Evolutionary conservation across 1,284 basidiomycete genomes (phyloP).

Genomic region (Stereum hirsutum): DNA sequence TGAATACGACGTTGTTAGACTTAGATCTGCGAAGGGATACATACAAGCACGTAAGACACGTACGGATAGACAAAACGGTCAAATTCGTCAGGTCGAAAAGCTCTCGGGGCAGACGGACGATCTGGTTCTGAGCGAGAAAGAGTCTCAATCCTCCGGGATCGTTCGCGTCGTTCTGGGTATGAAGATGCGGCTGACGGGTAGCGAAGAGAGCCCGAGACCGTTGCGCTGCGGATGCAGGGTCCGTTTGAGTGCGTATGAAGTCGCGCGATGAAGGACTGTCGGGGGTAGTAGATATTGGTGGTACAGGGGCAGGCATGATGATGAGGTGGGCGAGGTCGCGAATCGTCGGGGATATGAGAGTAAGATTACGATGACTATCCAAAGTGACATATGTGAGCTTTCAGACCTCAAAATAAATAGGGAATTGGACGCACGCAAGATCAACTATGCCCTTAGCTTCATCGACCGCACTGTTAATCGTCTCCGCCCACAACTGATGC

Average conservation of each 20-base stretch:
- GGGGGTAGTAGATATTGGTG: conserved; percentile 7
- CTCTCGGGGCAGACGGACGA: conserved; percentile 37
- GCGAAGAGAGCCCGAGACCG: neutral
- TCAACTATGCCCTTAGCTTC: conserved; percentile 28
- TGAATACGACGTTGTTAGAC: neutral
- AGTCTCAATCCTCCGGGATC: conserved; percentile 29
- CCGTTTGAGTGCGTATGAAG: conserved; percentile 8
- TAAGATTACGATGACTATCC: conserved; percentile 23
- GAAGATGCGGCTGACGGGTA: conserved; percentile 2
- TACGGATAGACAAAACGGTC: conserved; percentile 48
- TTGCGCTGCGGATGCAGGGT: conserved; percentile 2
- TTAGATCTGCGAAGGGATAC: neutral
- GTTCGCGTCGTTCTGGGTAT: conserved; percentile 10
- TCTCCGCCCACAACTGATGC: conserved; percentile 30
- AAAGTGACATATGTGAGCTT: conserved; percentile 3
- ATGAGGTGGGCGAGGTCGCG: conserved; percentile 31
- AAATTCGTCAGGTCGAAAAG: conserved; percentile 42
- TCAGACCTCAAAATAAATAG: neutral
- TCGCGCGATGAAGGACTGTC: neutral
- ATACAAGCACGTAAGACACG: conserved; percentile 14
- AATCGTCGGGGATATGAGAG: conserved; percentile 31
- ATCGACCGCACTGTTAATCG: conserved; percentile 26
- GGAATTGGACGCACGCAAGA: conserved; percentile 25
- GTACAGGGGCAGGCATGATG: conserved; percentile 18
- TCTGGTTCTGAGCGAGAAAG: conserved; percentile 37